Evolutionary conservation across 225 moss, liverwort and hornwort genomes (phyloP).

Genomic region (Polytrichum commune): DNA sequence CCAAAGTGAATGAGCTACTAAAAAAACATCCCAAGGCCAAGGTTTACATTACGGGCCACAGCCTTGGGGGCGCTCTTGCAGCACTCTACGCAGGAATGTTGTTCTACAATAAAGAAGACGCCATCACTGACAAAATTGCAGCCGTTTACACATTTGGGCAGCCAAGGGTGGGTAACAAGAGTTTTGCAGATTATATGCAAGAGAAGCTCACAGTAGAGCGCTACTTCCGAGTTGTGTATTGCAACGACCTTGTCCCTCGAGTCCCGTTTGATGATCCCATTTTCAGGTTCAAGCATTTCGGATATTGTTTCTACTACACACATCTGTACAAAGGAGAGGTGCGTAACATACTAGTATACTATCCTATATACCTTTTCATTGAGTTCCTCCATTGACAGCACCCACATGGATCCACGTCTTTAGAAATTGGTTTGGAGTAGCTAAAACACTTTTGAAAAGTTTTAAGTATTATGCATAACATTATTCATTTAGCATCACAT

Average conservation of each 20-base stretch:
- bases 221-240: constrained; percentile 66
- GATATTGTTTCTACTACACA: constrained; percentile 54
- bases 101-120: constrained; percentile 35
- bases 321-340: constrained; percentile 32
- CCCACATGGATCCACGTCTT: too few relatives aligned
- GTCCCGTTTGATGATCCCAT: constrained; percentile 46
- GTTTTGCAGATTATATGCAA: constrained; percentile 35
- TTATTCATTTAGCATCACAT: too few relatives aligned
- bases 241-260: constrained; percentile 61
- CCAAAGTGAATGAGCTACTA: constrained; percentile 29
- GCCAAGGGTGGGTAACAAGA: constrained; percentile 53
- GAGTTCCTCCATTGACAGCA: too few relatives aligned
- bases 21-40: constrained; percentile 42
- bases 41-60: constrained; percentile 65
- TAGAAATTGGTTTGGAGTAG: constrained; percentile 13
- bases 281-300: constrained; percentile 61
- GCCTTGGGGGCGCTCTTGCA: constrained; percentile 65
- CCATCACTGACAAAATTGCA: constrained; percentile 29
- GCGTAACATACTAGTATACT: not conserved
- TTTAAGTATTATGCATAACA: too few relatives aligned
- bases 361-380: not conserved
- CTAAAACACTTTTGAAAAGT: too few relatives aligned
- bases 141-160: constrained; percentile 70
- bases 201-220: not conserved
- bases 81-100: constrained; percentile 50